phyloP scores from a whole-genome alignment of 495 filamentous ascomycete genomes.

The Penicillium samsonianum region DNA sequence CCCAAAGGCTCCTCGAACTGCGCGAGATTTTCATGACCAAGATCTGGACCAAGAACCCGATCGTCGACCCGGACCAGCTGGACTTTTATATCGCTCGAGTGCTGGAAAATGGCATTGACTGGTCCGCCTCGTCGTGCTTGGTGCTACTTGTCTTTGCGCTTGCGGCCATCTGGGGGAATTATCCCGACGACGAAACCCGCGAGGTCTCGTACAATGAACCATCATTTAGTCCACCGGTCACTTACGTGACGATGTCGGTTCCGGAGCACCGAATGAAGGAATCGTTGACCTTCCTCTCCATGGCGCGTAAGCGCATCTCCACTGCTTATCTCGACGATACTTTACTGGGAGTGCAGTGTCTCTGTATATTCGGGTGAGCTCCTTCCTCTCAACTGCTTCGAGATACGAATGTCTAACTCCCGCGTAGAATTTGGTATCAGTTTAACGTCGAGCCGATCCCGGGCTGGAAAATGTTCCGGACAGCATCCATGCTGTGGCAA shows the following conservation, averaged over 20 bases:
- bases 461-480: conserved; percentile 42
- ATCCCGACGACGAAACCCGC: conserved; percentile 33
- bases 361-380: conserved; percentile 40
- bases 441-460: conserved; percentile 43
- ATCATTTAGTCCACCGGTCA: conserved; percentile 19
- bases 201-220: conserved; percentile 23
- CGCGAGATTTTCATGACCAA: conserved; percentile 33
- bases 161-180: conserved; percentile 39
- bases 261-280: conserved; percentile 30
- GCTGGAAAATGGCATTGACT: conserved; percentile 34
- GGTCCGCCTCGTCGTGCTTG: conserved; percentile 37
- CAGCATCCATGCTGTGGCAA: conserved; percentile 43
- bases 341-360: conserved; percentile 38
- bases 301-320: conserved; percentile 39
- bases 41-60: conserved; percentile 35
- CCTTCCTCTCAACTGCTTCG: not conserved
- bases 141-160: conserved; percentile 40
- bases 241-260: conserved; percentile 25
- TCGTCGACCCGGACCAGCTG: conserved; percentile 29
- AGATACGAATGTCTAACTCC: conserved; percentile 3
- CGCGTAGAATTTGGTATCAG: conserved; percentile 40
- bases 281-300: conserved; percentile 32
- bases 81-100: conserved; percentile 28
- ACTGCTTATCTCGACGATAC: conserved; percentile 36
- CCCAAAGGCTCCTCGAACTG: conserved; percentile 29